Percentiles rank a stretch among this genome's conserved stretches.
Evolutionary conservation across 495 filamentous ascomycete genomes (phyloP).

Genomic region (Hypoxylon crocopeplum): DNA sequence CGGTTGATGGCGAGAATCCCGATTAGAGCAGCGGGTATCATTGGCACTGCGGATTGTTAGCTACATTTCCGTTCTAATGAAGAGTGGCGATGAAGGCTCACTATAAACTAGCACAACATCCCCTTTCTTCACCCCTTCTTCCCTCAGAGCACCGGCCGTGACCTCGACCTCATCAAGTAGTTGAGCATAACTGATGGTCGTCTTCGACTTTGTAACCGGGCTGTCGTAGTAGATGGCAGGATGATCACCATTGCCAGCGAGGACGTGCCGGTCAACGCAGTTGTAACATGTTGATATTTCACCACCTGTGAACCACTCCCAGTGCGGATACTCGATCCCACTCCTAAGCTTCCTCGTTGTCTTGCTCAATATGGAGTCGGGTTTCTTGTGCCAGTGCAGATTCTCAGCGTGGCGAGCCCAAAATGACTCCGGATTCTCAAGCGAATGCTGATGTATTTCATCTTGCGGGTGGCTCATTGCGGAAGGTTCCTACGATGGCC

Average conservation of each 20-base stretch:
- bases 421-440: conserved; percentile 70
- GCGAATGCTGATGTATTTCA: conserved; percentile 58
- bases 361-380: conserved; percentile 54
- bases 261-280: conserved; percentile 87
- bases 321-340: conserved; percentile 59
- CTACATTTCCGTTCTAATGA: not conserved
- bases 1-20: conserved; percentile 82
- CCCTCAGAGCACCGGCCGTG: conserved; percentile 80
- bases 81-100: conserved; percentile 46
- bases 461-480: conserved; percentile 54
- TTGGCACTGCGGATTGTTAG: conserved; percentile 71
- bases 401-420: conserved; percentile 78
- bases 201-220: conserved; percentile 78
- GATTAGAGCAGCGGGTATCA: conserved; percentile 89
- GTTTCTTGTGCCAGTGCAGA: conserved; percentile 81
- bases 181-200: conserved; percentile 74
- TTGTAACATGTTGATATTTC: conserved; percentile 92
- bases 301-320: conserved; percentile 90
- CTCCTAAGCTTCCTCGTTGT: conserved; percentile 50
- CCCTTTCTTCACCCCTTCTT: conserved; percentile 83
- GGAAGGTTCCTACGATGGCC: not conserved
- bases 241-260: conserved; percentile 71
- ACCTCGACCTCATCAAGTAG: conserved; percentile 83
- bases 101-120: conserved; percentile 95
- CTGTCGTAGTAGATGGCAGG: conserved; percentile 88